A percentile compares a stretch with the other conserved stretches of the same genome.
Conservation (phyloP, 495 filamentous ascomycete species). For the Lasiosphaeria miniovina region DNA sequence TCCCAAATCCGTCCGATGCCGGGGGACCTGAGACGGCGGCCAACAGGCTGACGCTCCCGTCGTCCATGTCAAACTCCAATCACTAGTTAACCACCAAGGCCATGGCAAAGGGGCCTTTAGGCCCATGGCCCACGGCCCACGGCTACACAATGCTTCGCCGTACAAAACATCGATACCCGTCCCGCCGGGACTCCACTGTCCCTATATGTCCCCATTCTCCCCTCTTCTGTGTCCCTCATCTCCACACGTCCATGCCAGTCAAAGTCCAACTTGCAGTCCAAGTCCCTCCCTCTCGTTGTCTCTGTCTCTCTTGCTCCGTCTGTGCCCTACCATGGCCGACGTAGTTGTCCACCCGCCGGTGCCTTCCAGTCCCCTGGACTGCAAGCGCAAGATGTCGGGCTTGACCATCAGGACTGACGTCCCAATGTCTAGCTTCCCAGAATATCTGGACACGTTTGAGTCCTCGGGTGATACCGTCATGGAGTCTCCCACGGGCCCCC, state of each 20-base stretch:
- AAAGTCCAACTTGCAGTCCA: neutral
- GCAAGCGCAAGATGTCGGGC: conserved; percentile 28
- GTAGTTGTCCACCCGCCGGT: conserved; percentile 14
- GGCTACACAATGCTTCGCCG: neutral
- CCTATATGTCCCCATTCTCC: conserved; percentile 3
- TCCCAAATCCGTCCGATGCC: conserved; percentile 25
- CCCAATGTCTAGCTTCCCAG: conserved; percentile 38
- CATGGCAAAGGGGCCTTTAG: conserved; percentile 9
- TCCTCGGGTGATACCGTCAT: conserved; percentile 35
- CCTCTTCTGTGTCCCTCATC: neutral
- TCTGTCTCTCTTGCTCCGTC: conserved; percentile 1
- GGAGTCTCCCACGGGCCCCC: conserved; percentile 18
- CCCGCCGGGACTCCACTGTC: neutral
- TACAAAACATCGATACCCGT: conserved; percentile 14
- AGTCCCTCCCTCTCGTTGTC: neutral
- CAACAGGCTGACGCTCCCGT: conserved; percentile 14
- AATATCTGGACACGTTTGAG: conserved; percentile 37
- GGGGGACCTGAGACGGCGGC: conserved; percentile 20
- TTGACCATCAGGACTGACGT: conserved; percentile 47
- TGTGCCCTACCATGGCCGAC: conserved; percentile 23
- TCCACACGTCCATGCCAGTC: neutral
- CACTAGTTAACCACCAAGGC: conserved; percentile 8
- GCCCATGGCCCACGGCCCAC: neutral
- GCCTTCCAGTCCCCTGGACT: conserved; percentile 14
- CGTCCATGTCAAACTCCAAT: conserved; percentile 18